phyloP scores from a whole-genome alignment of 2,329 filamentous ascomycete species.

The Fusarium redolens region DNA sequence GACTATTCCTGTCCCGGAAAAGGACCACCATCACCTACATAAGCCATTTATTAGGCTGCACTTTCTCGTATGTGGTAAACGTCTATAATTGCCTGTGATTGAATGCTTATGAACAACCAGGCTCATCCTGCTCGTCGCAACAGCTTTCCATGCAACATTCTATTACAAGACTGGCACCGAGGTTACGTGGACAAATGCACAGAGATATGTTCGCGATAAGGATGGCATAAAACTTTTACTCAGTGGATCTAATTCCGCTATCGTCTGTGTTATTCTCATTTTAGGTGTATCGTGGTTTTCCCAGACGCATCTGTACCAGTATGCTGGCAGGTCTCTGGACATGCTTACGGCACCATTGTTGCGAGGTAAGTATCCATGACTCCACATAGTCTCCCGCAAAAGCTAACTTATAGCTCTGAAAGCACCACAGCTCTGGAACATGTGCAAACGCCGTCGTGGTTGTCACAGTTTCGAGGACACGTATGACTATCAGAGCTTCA shows the following conservation, averaged over 20 bases:
- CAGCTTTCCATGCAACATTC: neutral
- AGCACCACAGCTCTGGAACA: constrained; percentile 17
- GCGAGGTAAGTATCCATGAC: no score
- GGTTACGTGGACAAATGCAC: constrained; percentile 44
- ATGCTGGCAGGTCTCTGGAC: neutral
- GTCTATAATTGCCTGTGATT: neutral
- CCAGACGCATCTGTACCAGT: constrained; percentile 34
- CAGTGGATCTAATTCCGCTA: constrained; percentile 40
- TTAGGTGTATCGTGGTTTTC: constrained; percentile 36
- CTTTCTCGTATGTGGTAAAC: neutral
- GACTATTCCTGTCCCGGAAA: neutral
- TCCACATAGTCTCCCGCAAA: neutral
- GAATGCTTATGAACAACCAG: neutral
- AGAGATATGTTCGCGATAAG: constrained; percentile 41
- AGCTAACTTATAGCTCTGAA: neutral
- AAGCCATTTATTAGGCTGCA: neutral
- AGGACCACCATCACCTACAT: neutral
- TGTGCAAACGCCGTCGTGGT: neutral
- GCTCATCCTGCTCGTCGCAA: neutral
- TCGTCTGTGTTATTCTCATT: constrained; percentile 33
- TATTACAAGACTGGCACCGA: constrained; percentile 39
- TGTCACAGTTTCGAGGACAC: neutral
- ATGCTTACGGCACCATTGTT: no score
- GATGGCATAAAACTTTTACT: constrained; percentile 47
- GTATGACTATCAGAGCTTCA: neutral